phyloP scores from a whole-genome alignment of 257 asterid genomes.

The Anisodus acutangulus region DNA sequence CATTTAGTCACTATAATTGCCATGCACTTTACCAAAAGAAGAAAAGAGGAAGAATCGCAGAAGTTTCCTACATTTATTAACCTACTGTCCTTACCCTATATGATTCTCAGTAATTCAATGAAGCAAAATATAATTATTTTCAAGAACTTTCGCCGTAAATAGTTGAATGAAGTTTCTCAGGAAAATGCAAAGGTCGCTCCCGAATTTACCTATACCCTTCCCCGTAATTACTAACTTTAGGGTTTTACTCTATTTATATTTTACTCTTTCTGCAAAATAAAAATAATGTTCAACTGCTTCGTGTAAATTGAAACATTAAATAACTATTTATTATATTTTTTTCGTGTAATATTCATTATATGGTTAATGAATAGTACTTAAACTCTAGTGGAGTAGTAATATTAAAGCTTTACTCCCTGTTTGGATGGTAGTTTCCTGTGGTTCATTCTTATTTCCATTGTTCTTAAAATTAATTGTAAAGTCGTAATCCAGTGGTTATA shows the following conservation, averaged over 20 bases:
- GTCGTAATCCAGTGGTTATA: too few relatives aligned
- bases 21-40: not conserved
- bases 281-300: not conserved
- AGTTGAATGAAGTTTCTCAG: not conserved
- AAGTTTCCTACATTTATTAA: not conserved
- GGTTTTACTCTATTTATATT: too few relatives aligned
- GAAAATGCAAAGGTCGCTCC: not conserved
- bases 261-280: not conserved
- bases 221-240: not conserved
- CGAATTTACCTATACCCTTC: not conserved
- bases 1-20: not conserved
- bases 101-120: not conserved
- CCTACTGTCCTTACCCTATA: not conserved
- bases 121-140: not conserved
- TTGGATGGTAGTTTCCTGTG: too few relatives aligned
- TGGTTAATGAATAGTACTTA: not conserved
- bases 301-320: not conserved
- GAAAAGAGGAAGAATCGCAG: not conserved
- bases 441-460: too few relatives aligned
- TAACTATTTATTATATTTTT: not conserved
- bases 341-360: too few relatives aligned
- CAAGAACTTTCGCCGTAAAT: not conserved
- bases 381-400: not conserved
- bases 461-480: too few relatives aligned
- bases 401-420: too few relatives aligned